These are phyloP conservation scores for Pseudopithomyces maydicus DNA, from an alignment of 2,329 filamentous ascomycete genomes.

Conservation along the genomic window DNA sequence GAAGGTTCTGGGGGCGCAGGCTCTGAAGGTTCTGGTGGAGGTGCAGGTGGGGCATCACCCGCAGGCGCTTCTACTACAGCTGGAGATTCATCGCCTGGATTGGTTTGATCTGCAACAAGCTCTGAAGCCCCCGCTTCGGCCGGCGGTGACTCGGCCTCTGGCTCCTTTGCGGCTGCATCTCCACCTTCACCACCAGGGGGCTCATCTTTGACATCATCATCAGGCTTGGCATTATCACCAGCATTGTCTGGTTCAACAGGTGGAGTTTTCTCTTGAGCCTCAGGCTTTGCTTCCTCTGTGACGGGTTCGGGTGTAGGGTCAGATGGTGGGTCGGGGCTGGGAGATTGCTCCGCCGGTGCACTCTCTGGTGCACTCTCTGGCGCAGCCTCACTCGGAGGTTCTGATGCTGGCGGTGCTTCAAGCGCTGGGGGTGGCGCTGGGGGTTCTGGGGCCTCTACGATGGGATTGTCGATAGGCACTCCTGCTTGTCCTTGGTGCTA, in stretches of 20 bases:
- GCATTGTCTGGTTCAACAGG: constrained; percentile 14
- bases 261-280: constrained; percentile 7
- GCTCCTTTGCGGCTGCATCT: constrained; percentile 7
- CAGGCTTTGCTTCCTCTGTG: constrained; percentile 8
- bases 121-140: constrained; percentile 10
- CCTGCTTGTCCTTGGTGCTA: constrained; percentile 25
- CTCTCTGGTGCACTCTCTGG: constrained; percentile 9
- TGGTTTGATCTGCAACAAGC: constrained; percentile 3
- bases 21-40: background rate
- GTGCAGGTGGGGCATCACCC: constrained; percentile 9
- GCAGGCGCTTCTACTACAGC: constrained; percentile 12
- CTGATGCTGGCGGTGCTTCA: constrained; percentile 19
- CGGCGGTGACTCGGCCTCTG: constrained; percentile 12
- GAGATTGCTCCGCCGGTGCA: constrained; percentile 8
- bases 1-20: background rate
- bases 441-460: constrained; percentile 16
- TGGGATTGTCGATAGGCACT: constrained; percentile 17
- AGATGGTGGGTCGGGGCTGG: constrained; percentile 6
- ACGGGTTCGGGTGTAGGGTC: constrained; percentile 9
- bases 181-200: constrained; percentile 19
- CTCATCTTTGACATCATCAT: constrained; percentile 34
- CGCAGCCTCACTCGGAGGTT: constrained; percentile 11
- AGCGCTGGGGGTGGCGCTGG: constrained; percentile 14
- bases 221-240: constrained; percentile 17
- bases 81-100: background rate